Percentiles rank a stretch among this genome's conserved stretches.
Conservation (phyloP, 1,284 basidiomycete species). For the Malassezia sp. region DNA sequence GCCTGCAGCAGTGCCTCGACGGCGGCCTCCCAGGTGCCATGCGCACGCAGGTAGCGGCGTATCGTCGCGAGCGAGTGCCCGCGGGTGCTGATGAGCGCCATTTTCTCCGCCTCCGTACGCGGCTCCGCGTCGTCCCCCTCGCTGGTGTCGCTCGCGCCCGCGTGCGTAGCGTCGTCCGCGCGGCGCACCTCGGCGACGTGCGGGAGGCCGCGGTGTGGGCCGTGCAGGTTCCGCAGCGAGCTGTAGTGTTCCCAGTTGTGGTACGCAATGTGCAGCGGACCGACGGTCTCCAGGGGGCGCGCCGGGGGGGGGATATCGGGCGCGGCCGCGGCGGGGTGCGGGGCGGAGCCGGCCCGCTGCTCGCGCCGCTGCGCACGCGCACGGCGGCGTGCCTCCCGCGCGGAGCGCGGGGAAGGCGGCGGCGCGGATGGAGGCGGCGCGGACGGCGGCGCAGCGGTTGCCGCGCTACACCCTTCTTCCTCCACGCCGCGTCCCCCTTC, state of each 20-base stretch:
- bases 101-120: constrained; percentile 19
- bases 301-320: background rate
- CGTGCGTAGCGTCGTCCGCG: background rate
- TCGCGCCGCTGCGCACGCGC: constrained; percentile 17
- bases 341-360: constrained; percentile 15
- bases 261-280: constrained; percentile 37
- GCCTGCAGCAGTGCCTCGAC: constrained; percentile 24
- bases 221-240: constrained; percentile 72
- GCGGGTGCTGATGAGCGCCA: constrained; percentile 29
- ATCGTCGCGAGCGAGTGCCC: constrained; percentile 20
- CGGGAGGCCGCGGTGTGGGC: constrained; percentile 69
- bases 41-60: constrained; percentile 19
- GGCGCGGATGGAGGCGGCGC: no score
- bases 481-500: background rate
- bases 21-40: constrained; percentile 28
- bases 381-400: no score
- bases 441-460: constrained; percentile 14
- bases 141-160: constrained; percentile 7
- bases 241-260: constrained; percentile 90
- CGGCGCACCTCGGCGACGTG: constrained; percentile 54
- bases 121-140: constrained; percentile 16
- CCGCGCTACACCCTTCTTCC: background rate
- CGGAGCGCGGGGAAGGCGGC: no score
- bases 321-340: background rate
- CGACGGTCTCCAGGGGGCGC: constrained; percentile 25